Evolutionary conservation across 2,329 filamentous ascomycete genomes (phyloP), one percentile per base, ranked within the genome.

Genomic region (Aspergillus hiratsukae): DNA sequence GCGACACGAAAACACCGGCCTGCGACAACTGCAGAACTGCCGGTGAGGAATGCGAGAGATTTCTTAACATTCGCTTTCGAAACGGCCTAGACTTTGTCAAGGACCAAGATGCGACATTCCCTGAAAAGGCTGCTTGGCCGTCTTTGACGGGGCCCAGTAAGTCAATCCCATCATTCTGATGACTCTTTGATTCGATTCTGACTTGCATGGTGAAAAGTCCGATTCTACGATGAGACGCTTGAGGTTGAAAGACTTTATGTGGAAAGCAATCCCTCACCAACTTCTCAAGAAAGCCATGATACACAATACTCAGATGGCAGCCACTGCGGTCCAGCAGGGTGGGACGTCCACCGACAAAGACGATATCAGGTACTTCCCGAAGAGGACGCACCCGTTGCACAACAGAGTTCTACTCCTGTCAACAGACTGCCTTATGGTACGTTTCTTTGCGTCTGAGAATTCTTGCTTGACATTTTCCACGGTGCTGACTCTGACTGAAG

Each of bases 171-270:
- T 19, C 48, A 14, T 3, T 14, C 25, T n/a, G n/a, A n/a, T n/a
- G n/a, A n/a, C n/a, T n/a, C n/a, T 14, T 21, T 52, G n/a, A 4
- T 21, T 5, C 5, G n/a, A 21, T 7, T 51, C 14, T 55, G 43
- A 56, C 29, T 23, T 6, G 27, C 17, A 37, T 9, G 3, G 10
- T 19, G 19, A 2, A 10, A 35, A 67, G 64, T 68, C 27, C 54
- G 57, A 28, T 67, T 66, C 46, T 54, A 64, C 37, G 63, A 68
- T 49, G 65, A 67, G 51, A 67, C 66, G 3, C 41, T 45, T 0
- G 63, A 61, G 19, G 58, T 62, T 23, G 53, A 60, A 29, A 55
- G 54, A 14, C 51, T 57, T 9, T 66, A 66, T 31, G 49, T 57
- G 14, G 48, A 40, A 28, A 25, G 23, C 3, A 31, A 14, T 45